Evolutionary conservation across 331 rosid species (phyloP), one percentile per base, ranked within the genome.

Genomic region (Erythrophleum ivorense): DNA sequence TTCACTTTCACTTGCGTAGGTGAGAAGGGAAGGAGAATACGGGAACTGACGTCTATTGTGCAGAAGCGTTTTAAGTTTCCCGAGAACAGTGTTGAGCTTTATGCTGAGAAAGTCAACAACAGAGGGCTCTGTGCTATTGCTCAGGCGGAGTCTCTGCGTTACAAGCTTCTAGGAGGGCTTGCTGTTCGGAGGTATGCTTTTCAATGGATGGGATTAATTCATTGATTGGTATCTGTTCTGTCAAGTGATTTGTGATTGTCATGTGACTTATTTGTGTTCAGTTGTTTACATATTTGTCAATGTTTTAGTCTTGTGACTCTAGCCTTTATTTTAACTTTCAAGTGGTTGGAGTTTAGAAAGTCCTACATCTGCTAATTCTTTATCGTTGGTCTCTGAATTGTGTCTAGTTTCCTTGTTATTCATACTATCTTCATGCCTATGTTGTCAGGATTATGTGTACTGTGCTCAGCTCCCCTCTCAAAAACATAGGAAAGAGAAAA

Each of bases 161-260:
- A 87, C 89, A 87, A 87, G 86, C 91, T 87, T 80, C 87, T 89
- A 1, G 93, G 86, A 54, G 91, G 93, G 71, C 89, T 85, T 69
- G 89, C 88, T 68, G 88, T 85, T 73, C 71, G 89, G 58, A 81
- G 92, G 92, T 89, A 85, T 63, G 73, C 59, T 34, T 49, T 24
- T 7, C 45, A 52, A 38, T 11, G 38, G 13, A 45, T 38, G 36
- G 34, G 15, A 15, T 68, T 40, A 24, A 9, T 67, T 67, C 55
- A 50, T 13, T 14, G 1, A 2, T 50, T 50, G 73, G 19, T 15
- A 3, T n/a, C 1, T 41, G 16, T 68, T 19, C 53, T 68, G 31
- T 40, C 34, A 24, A 50, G 21, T 41, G 7, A 40, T 41, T 41
- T 18, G 12, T 19, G 54, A 9, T n/a, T 68, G 73, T n/a, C 4